These are phyloP conservation scores for Tulasnella sp. DNA, from an alignment of 768 basidiomycete genomes.

Conservation along the genomic window DNA sequence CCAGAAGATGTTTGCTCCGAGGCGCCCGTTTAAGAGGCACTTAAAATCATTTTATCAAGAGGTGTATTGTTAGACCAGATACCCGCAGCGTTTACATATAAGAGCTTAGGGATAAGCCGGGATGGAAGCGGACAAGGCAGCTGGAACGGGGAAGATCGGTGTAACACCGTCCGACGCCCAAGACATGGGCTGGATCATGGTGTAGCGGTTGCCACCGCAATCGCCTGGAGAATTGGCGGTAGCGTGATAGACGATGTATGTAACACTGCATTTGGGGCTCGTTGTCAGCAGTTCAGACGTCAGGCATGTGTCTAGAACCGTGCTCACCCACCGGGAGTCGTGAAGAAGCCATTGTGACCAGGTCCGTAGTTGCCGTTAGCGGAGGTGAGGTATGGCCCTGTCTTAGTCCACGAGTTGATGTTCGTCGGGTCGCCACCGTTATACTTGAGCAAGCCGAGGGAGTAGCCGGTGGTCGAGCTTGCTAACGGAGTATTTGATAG, in stretches of 20 bases:
- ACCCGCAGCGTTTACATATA: neutral
- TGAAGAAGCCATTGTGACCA: constrained; percentile 31
- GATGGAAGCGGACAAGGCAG: neutral
- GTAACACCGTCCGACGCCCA: constrained; percentile 20
- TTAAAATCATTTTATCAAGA: neutral
- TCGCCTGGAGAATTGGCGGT: constrained; percentile 20
- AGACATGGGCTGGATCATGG: constrained; percentile 28
- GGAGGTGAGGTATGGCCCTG: constrained; percentile 10
- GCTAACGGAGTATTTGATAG: neutral
- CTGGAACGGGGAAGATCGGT: neutral
- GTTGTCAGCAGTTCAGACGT: neutral
- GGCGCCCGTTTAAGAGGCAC: neutral
- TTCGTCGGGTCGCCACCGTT: neutral
- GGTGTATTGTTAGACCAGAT: neutral
- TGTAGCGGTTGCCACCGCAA: constrained; percentile 28
- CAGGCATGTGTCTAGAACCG: neutral
- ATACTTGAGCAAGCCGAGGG: constrained; percentile 3
- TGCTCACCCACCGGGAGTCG: constrained; percentile 21
- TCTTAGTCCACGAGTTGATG: constrained; percentile 13
- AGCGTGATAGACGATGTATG: constrained; percentile 23
- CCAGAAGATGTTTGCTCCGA: neutral
- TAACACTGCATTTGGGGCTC: neutral
- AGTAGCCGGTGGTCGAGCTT: neutral
- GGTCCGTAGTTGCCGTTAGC: constrained; percentile 16
- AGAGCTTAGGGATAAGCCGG: neutral